phyloP scores from a whole-genome alignment of 1,284 basidiomycete genomes.

The Ceratobasidium sp. region DNA sequence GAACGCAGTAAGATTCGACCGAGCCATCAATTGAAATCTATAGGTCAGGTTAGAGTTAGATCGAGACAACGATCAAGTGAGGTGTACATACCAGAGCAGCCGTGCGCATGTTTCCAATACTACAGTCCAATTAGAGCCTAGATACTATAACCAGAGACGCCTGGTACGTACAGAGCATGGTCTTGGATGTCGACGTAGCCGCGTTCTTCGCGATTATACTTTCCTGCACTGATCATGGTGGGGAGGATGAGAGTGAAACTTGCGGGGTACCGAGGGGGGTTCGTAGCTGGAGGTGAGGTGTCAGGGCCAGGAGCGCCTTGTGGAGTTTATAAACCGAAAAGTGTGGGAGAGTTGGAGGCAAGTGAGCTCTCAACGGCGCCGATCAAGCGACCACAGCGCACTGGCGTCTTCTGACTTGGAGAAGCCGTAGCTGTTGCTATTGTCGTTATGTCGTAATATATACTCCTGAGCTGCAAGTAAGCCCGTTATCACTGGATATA shows the following conservation, averaged over 20 bases:
- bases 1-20: conserved; percentile 92
- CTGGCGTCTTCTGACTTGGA: conserved; percentile 22
- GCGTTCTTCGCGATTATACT: conserved; percentile 54
- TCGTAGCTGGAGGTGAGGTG: conserved; percentile 22
- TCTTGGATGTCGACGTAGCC: conserved; percentile 77
- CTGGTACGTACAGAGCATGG: conserved; percentile 71
- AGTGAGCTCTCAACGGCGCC: conserved; percentile 40
- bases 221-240: conserved; percentile 42
- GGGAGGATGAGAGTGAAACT: background rate
- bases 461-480: background rate
- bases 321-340: conserved; percentile 43
- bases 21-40: conserved; percentile 39
- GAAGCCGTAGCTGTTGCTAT: background rate
- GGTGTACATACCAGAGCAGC: conserved; percentile 72
- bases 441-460: background rate
- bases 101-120: conserved; percentile 81
- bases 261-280: conserved; percentile 17
- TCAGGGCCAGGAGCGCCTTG: conserved; percentile 16
- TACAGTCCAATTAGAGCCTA: conserved; percentile 2
- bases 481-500: background rate
- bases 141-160: background rate
- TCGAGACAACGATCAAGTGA: conserved; percentile 24
- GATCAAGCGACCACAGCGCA: conserved; percentile 44
- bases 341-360: conserved; percentile 46
- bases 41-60: conserved; percentile 33